A percentile compares a stretch with the other conserved stretches of the same genome.
Evolutionary conservation across 1,139 yeast species (phyloP).

Genomic region (Blastobotrys petasosporus): DNA sequence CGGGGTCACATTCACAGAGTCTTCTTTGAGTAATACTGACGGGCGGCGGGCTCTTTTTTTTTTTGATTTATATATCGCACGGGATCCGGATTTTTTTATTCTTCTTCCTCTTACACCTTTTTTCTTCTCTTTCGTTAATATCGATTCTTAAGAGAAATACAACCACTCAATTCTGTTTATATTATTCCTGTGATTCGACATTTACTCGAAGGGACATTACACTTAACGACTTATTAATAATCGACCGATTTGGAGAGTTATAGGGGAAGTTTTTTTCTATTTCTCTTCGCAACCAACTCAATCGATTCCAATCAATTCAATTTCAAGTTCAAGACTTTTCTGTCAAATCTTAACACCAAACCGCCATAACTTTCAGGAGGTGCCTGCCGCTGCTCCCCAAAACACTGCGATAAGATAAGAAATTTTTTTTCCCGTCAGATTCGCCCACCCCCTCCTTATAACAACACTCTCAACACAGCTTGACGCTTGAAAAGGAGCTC

Average conservation of each 20-base stretch:
- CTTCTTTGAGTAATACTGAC: too few species aligned
- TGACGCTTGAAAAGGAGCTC: not conserved
- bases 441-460: not conserved
- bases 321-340: too few species aligned
- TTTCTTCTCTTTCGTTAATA: not conserved
- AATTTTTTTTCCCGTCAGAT: not conserved
- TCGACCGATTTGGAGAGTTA: too few species aligned
- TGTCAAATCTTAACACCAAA: not conserved
- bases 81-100: conserved; percentile 1
- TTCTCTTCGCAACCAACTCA: not conserved
- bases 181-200: too few species aligned
- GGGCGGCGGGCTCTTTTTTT: conserved; percentile 6
- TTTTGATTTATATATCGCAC: conserved; percentile 1
- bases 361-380: not conserved
- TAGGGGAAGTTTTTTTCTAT: conserved; percentile 1
- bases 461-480: not conserved
- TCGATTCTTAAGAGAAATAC: too few species aligned
- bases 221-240: too few species aligned
- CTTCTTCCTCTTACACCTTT: not conserved
- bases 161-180: too few species aligned
- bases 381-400: not conserved
- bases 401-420: conserved; percentile 1
- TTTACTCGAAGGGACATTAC: too few species aligned
- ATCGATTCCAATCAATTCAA: too few species aligned
- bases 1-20: too few species aligned